These are phyloP conservation scores for Russula ochroleuca DNA, from an alignment of 768 basidiomycete genomes.

Conservation along the genomic window DNA sequence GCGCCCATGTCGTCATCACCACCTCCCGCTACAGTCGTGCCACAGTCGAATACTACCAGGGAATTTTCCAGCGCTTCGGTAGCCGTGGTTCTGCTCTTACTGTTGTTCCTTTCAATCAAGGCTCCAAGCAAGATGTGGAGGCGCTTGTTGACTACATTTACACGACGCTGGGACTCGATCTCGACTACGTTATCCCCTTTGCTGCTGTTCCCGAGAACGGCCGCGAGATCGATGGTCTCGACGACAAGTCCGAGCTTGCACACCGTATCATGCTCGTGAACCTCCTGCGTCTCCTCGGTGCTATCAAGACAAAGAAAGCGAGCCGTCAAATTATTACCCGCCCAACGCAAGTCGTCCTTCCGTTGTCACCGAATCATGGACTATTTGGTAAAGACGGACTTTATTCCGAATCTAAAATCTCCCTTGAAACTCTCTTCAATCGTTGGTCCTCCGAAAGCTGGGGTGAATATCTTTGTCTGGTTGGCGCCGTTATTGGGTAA, in stretches of 20 bases:
- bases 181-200: constrained; percentile 98
- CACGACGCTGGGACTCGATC: constrained; percentile 87
- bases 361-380: constrained; percentile 97
- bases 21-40: constrained; percentile 96
- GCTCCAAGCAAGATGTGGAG: constrained; percentile 97
- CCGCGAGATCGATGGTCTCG: constrained; percentile 94
- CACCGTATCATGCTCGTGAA: constrained; percentile 99
- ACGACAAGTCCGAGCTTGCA: constrained; percentile 96
- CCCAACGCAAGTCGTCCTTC: constrained; percentile 96
- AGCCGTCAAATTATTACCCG: constrained; percentile 94
- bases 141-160: constrained; percentile 99
- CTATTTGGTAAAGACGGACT: constrained; percentile 96
- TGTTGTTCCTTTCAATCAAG: constrained; percentile 99
- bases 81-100: constrained; percentile 95
- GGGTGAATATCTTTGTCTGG: constrained; percentile 98
- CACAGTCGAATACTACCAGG: constrained; percentile 97
- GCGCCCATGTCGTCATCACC: constrained; percentile 94
- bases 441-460: constrained; percentile 98
- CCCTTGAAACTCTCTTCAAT: constrained; percentile 96
- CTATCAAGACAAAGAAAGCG: constrained; percentile 97
- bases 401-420: constrained; percentile 98
- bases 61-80: constrained; percentile 93
- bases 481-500: constrained; percentile 96
- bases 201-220: constrained; percentile 99
- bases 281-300: constrained; percentile 90